Evolutionary conservation across 2,329 filamentous ascomycete species (phyloP).

Genomic region (Neoascochyta sp.): DNA sequence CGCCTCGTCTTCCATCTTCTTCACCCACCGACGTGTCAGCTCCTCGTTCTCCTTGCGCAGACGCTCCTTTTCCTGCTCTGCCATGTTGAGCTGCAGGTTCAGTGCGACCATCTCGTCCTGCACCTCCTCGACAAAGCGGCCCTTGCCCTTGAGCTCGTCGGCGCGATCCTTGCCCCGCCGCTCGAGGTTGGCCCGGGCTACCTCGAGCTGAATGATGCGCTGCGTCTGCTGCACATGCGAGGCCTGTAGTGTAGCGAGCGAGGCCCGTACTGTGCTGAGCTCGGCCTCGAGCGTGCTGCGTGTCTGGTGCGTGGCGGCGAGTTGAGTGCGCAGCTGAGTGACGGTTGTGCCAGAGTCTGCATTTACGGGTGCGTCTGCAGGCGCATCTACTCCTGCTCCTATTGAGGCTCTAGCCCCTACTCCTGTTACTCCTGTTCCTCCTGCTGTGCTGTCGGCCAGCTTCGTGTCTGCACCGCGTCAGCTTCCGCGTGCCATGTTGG

Average conservation of each 20-base stretch:
- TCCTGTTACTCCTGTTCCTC: too few relatives aligned
- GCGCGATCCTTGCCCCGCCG: constrained; percentile 73
- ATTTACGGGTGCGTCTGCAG: too few relatives aligned
- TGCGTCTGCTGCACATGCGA: constrained; percentile 59
- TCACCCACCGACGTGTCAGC: constrained; percentile 88
- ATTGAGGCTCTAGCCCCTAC: too few relatives aligned
- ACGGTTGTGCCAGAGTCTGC: too few relatives aligned
- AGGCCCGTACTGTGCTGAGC: constrained; percentile 59
- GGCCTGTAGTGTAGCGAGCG: constrained; percentile 61
- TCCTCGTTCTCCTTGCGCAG: constrained; percentile 82
- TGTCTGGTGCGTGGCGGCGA: constrained; percentile 72
- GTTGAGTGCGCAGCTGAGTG: constrained; percentile 53
- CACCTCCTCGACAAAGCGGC: constrained; percentile 77
- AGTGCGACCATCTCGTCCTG: constrained; percentile 91
- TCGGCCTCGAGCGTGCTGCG: constrained; percentile 64
- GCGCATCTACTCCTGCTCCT: too few relatives aligned
- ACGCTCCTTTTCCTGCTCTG: constrained; percentile 69
- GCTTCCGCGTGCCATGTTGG: background rate
- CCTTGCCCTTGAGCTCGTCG: constrained; percentile 80
- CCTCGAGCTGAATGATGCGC: constrained; percentile 59
- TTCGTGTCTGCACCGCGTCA: constrained; percentile 40
- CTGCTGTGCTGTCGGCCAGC: constrained; percentile 45
- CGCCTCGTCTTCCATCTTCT: constrained; percentile 77
- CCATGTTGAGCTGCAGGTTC: constrained; percentile 82
- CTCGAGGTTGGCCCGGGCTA: constrained; percentile 59